phyloP scores from a whole-genome alignment of 257 asterid species.

The Petunia secreta region DNA sequence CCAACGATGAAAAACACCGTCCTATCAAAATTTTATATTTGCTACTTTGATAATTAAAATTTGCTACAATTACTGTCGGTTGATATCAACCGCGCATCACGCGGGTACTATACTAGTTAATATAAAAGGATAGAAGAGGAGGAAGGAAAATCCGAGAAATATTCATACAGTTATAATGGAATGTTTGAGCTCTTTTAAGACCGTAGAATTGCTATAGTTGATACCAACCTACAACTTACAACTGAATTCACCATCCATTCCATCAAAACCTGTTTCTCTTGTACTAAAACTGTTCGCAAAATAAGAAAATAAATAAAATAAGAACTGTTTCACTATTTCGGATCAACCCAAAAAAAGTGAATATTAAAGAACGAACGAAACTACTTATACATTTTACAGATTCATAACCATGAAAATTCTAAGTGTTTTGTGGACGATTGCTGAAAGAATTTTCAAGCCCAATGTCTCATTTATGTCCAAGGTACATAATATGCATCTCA shows the following conservation, averaged over 20 bases:
- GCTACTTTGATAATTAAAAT: too few relatives aligned
- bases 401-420: not conserved
- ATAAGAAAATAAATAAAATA: not conserved
- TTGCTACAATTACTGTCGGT: too few relatives aligned
- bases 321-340: too few relatives aligned
- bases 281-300: not conserved
- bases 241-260: slow-evolving; percentile 11
- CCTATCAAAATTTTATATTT: too few relatives aligned
- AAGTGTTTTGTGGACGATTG: not conserved
- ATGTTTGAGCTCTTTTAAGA: not conserved
- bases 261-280: slow-evolving; percentile 9
- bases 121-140: not conserved
- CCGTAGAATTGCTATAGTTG: slow-evolving; percentile 10
- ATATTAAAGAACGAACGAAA: not conserved
- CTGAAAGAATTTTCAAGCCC: not conserved
- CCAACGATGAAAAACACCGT: too few relatives aligned
- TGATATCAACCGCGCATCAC: too few relatives aligned
- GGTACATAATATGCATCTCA: not conserved
- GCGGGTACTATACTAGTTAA: not conserved
- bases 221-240: slow-evolving; percentile 16
- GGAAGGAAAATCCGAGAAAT: not conserved
- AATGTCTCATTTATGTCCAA: not conserved
- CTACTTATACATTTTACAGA: not conserved
- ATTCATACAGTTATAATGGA: not conserved
- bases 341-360: too few relatives aligned